These are phyloP conservation scores for Ustilago cynodontis DNA, from an alignment of 1,284 basidiomycete species.

Conservation along the genomic window DNA sequence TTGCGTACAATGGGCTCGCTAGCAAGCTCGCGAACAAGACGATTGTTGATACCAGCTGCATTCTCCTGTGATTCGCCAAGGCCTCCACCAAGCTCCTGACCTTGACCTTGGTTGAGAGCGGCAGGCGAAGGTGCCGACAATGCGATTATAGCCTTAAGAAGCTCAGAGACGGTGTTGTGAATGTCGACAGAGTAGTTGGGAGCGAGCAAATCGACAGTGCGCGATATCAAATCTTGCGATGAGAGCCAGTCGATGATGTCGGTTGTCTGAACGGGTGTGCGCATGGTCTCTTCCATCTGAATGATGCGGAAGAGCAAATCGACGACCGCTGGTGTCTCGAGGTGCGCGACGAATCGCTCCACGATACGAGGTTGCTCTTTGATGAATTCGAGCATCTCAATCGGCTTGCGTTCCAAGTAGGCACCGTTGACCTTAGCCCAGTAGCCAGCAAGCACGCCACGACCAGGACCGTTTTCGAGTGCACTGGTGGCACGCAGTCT, in stretches of 20 bases:
- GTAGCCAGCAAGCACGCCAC: slow-evolving; percentile 73
- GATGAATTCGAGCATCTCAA: slow-evolving; percentile 94
- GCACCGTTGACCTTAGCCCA: slow-evolving; percentile 87
- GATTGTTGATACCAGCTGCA: slow-evolving; percentile 74
- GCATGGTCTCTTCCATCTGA: slow-evolving; percentile 88
- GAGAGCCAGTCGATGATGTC: slow-evolving; percentile 93
- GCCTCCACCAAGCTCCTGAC: slow-evolving; percentile 52
- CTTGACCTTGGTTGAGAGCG: slow-evolving; percentile 70
- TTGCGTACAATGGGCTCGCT: slow-evolving; percentile 79
- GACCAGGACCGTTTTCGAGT: slow-evolving; percentile 71
- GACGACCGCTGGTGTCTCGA: slow-evolving; percentile 90
- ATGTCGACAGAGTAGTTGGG: slow-evolving; percentile 82
- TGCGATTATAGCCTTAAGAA: slow-evolving; percentile 93
- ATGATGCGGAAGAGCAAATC: slow-evolving; percentile 93
- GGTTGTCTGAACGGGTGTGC: slow-evolving; percentile 72
- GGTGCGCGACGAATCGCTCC: slow-evolving; percentile 84
- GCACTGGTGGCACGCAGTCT: slow-evolving; percentile 46
- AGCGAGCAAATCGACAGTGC: slow-evolving; percentile 84
- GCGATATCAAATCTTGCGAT: slow-evolving; percentile 83
- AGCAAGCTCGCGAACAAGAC: slow-evolving; percentile 90
- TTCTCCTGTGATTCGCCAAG: slow-evolving; percentile 49
- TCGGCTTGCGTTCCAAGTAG: slow-evolving; percentile 87
- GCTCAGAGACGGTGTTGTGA: slow-evolving; percentile 88
- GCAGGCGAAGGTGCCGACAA: slow-evolving; percentile 90
- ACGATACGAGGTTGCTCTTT: slow-evolving; percentile 84